Percentiles rank a stretch among this genome's conserved stretches.
Conservation (phyloP, 768 basidiomycete species). For the Auriscalpium microsporum region DNA sequence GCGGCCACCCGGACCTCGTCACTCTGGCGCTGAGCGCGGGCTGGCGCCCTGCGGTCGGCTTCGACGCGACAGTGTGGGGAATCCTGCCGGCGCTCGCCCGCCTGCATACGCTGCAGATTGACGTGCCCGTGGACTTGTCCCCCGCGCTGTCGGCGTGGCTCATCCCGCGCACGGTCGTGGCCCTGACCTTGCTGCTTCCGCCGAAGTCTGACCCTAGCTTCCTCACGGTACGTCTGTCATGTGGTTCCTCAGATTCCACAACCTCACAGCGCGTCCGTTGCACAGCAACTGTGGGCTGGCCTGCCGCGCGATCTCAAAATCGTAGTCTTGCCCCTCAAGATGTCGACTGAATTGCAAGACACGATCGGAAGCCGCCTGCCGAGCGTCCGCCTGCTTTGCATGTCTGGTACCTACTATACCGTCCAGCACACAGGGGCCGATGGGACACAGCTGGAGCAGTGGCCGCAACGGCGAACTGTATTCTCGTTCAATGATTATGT, state of each 20-base stretch:
- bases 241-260: too few relatives aligned
- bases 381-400: neutral
- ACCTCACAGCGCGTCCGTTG: neutral
- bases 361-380: neutral
- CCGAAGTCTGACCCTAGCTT: slow-evolving; percentile 29
- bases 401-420: neutral
- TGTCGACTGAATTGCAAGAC: neutral
- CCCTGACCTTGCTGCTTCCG: slow-evolving; percentile 37
- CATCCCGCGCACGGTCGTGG: slow-evolving; percentile 41
- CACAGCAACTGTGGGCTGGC: neutral
- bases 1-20: slow-evolving; percentile 41
- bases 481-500: neutral
- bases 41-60: slow-evolving; percentile 46
- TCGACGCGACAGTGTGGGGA: slow-evolving; percentile 65
- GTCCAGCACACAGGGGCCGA: neutral
- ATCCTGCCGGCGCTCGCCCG: slow-evolving; percentile 50
- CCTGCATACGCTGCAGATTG: slow-evolving; percentile 48
- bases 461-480: neutral
- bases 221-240: neutral
- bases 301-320: neutral
- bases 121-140: slow-evolving; percentile 55
- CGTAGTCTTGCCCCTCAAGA: neutral
- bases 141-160: slow-evolving; percentile 63
- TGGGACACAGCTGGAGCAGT: neutral
- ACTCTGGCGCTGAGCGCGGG: slow-evolving; percentile 36